phyloP scores from a whole-genome alignment of 2,329 filamentous ascomycete genomes.

The Chrysoporthe deuterocubensis region DNA sequence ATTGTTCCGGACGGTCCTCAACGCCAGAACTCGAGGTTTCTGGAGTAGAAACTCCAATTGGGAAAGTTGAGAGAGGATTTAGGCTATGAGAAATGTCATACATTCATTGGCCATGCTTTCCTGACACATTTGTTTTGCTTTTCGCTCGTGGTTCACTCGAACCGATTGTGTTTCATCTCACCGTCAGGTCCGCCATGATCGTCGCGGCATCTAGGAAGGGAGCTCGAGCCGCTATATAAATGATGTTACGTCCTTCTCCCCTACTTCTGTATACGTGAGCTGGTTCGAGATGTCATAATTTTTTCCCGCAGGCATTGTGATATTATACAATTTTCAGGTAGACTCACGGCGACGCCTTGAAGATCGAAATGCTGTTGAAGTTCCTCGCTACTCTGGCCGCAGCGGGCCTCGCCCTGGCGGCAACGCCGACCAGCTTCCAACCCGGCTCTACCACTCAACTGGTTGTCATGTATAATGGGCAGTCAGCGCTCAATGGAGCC shows the following conservation, averaged over 20 bases:
- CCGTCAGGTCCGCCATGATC: background rate
- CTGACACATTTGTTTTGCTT: background rate
- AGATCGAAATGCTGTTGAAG: slow-evolving; percentile 39
- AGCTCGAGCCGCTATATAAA: background rate
- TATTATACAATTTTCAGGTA: background rate
- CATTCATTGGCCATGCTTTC: background rate
- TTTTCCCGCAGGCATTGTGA: background rate
- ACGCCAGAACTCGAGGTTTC: too few relatives aligned
- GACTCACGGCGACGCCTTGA: background rate
- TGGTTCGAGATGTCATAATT: background rate
- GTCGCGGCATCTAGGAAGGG: background rate
- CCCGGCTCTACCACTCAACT: slow-evolving; percentile 44
- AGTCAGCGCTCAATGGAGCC: slow-evolving; percentile 43
- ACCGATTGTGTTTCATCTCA: slow-evolving; percentile 8
- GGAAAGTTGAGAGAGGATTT: background rate
- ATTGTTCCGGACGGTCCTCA: too few relatives aligned
- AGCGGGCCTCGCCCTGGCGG: slow-evolving; percentile 41
- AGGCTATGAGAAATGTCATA: background rate
- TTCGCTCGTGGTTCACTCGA: background rate
- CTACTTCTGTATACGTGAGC: background rate
- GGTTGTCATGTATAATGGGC: slow-evolving; percentile 44
- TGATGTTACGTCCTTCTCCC: background rate
- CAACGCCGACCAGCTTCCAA: slow-evolving; percentile 47
- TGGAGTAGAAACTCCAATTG: too few relatives aligned
- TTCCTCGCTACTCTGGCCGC: slow-evolving; percentile 39